Percentiles rank a stretch among this genome's conserved stretches.
These are phyloP conservation scores for Collybia mongolica DNA, from an alignment of 768 basidiomycete species.

Conservation along the genomic window DNA sequence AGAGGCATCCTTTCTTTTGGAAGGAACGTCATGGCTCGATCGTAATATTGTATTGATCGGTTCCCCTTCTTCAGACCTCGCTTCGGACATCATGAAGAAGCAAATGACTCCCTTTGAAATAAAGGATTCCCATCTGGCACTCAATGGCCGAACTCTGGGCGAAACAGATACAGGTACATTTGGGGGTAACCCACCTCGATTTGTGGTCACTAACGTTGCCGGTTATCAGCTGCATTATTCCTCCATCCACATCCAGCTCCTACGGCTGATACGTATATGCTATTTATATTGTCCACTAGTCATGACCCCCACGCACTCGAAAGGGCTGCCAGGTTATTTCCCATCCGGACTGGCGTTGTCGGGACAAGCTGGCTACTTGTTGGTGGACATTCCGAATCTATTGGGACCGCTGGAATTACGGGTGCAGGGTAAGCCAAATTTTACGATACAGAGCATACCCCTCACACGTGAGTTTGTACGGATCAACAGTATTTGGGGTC, in stretches of 20 bases:
- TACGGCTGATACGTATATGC: constrained; percentile 23
- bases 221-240: constrained; percentile 50
- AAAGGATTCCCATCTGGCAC: constrained; percentile 2
- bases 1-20: constrained; percentile 27
- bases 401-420: constrained; percentile 71
- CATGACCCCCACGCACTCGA: constrained; percentile 58
- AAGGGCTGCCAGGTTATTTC: constrained; percentile 69
- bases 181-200: neutral
- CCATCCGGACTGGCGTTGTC: constrained; percentile 77
- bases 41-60: constrained; percentile 66
- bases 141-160: too few species aligned
- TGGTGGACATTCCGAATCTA: constrained; percentile 45
- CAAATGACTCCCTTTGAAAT: constrained; percentile 30
- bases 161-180: constrained; percentile 26
- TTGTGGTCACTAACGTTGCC: constrained; percentile 14
- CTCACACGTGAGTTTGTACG: neutral
- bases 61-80: constrained; percentile 29
- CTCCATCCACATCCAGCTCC: constrained; percentile 60
- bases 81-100: constrained; percentile 28
- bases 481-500: constrained; percentile 21
- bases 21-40: constrained; percentile 19
- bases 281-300: constrained; percentile 59
- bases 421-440: constrained; percentile 67
- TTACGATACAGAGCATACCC: neutral
- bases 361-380: constrained; percentile 79